A percentile compares a stretch with the other conserved stretches of the same genome.
Evolutionary conservation across 148 eudicot genomes (phyloP).

Genomic region (Persicaria tinctoria): DNA sequence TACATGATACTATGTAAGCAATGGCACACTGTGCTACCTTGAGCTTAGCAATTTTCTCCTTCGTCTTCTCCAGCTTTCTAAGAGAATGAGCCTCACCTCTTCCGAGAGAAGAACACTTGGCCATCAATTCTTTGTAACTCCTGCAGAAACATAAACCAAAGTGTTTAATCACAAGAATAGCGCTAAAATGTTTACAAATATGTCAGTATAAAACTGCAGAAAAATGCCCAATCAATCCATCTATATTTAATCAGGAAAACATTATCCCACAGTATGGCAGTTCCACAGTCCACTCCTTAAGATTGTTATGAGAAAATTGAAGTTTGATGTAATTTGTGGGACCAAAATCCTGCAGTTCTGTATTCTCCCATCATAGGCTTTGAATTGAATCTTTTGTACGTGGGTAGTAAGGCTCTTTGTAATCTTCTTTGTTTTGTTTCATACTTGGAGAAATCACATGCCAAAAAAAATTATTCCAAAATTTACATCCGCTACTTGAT

Average conservation of each 20-base stretch:
- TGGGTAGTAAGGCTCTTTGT: too few species aligned
- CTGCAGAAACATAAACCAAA: conserved; percentile 21
- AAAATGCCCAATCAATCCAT: background rate
- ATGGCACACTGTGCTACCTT: conserved; percentile 40
- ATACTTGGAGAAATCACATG: too few species aligned
- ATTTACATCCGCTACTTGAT: background rate
- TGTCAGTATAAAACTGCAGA: background rate
- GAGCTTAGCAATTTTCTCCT: conserved; percentile 54
- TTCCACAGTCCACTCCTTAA: background rate
- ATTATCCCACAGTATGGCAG: background rate
- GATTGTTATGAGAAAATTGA: too few species aligned
- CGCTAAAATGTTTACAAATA: background rate
- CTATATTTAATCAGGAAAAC: background rate
- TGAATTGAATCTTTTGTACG: too few species aligned
- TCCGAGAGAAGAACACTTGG: conserved; percentile 65
- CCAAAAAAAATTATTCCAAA: too few species aligned
- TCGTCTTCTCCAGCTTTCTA: conserved; percentile 70
- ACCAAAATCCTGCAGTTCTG: too few species aligned
- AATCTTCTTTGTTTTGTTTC: too few species aligned
- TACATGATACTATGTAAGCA: conserved; percentile 2
- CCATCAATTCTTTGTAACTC: conserved; percentile 80
- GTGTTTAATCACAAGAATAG: background rate
- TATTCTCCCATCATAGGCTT: too few species aligned
- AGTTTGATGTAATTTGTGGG: too few species aligned
- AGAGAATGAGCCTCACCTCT: conserved; percentile 67